Percentiles rank a stretch among this genome's conserved stretches.
Conservation (phyloP, 1,284 basidiomycete genomes). For the Salmacisia buchloeana region DNA sequence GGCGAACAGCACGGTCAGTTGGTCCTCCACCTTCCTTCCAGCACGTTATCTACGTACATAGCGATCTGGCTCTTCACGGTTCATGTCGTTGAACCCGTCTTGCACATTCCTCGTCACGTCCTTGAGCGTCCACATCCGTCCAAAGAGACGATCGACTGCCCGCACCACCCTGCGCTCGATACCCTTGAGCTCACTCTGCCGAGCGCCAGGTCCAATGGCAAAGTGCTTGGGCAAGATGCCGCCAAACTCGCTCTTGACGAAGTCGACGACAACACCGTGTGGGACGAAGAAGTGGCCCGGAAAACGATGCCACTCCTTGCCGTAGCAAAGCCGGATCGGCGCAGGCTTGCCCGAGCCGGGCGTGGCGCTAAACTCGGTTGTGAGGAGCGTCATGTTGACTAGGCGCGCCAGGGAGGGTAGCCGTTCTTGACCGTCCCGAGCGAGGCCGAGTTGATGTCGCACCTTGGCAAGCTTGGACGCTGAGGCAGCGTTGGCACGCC, state of each 20-base stretch:
- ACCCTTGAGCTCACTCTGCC: background rate
- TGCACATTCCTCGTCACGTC: constrained; percentile 62
- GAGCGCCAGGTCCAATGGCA: constrained; percentile 17
- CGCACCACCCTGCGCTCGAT: background rate
- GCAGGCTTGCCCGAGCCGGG: constrained; percentile 25
- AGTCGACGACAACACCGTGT: constrained; percentile 71
- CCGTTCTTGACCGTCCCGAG: constrained; percentile 13
- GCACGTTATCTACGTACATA: constrained; percentile 64
- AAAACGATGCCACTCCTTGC: constrained; percentile 94
- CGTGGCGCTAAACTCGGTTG: constrained; percentile 52
- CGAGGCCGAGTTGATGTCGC: too few species aligned
- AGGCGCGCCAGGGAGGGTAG: background rate
- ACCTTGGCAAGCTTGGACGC: too few species aligned
- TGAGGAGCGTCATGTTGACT: background rate
- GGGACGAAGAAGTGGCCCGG: constrained; percentile 85
- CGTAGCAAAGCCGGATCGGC: constrained; percentile 64
- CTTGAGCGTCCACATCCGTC: constrained; percentile 29
- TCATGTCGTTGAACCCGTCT: constrained; percentile 76
- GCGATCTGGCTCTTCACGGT: constrained; percentile 69
- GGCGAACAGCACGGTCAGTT: background rate
- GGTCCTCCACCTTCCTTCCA: background rate
- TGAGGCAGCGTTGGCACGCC: constrained; percentile 22
- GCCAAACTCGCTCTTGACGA: constrained; percentile 81
- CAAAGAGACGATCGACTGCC: constrained; percentile 52
- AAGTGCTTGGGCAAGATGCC: constrained; percentile 86